Percentiles rank a stretch among this genome's conserved stretches.
These are phyloP conservation scores for Hypoxylon sp. DNA, from an alignment of 2,329 filamentous ascomycete genomes.

Conservation along the genomic window DNA sequence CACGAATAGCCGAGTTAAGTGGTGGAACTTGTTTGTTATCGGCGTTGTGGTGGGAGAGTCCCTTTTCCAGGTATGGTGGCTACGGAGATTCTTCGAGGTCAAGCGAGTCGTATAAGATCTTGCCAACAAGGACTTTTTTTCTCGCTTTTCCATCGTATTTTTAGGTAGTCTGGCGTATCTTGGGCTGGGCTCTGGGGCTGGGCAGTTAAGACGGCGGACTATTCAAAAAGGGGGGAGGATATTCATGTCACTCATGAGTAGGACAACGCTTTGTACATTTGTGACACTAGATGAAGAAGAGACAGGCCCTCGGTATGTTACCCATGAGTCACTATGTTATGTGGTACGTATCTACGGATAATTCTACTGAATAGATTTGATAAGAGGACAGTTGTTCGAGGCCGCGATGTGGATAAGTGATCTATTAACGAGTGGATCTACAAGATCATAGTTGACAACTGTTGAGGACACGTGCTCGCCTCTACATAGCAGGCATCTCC, in stretches of 20 bases:
- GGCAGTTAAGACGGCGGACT: constrained; percentile 28
- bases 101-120: constrained; percentile 67
- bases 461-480: background rate
- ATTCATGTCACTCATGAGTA: constrained; percentile 19
- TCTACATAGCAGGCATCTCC: background rate
- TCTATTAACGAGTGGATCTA: background rate
- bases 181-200: constrained; percentile 34
- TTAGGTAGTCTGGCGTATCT: constrained; percentile 39
- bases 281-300: constrained; percentile 32
- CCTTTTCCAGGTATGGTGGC: constrained; percentile 98
- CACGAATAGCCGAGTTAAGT: constrained; percentile 97
- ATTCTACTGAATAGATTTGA: background rate
- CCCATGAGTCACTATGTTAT: background rate
- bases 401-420: background rate
- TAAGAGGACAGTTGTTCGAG: background rate
- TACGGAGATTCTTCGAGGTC: constrained; percentile 97
- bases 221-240: constrained; percentile 23
- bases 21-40: constrained; percentile 99
- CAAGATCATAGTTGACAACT: background rate
- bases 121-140: background rate
- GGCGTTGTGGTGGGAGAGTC: constrained; percentile 88
- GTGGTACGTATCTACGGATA: background rate
- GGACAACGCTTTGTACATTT: constrained; percentile 34
- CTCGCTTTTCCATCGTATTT: constrained; percentile 27
- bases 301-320: constrained; percentile 19